phyloP scores from a whole-genome alignment of 2,329 filamentous ascomycete genomes.

The Trichoderma guizhouense region DNA sequence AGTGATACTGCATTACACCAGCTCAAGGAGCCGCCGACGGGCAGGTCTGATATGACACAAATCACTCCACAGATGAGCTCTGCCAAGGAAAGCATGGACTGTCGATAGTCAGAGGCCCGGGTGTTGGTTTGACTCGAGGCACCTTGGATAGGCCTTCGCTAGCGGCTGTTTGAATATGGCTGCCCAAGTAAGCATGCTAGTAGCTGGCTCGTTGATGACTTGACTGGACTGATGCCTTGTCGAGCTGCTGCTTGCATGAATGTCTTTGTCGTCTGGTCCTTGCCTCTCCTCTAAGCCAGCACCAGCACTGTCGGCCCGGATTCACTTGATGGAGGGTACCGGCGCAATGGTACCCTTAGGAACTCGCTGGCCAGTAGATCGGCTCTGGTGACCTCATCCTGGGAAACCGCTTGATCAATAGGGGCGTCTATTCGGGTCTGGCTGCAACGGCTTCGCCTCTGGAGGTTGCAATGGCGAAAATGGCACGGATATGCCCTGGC shows the following conservation, averaged over 20 bases:
- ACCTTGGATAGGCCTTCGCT: background rate
- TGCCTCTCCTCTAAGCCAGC: background rate
- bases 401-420: background rate
- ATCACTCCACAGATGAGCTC: slow-evolving; percentile 7
- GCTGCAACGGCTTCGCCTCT: background rate
- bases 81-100: background rate
- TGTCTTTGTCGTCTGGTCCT: background rate
- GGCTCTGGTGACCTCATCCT: slow-evolving; percentile 15
- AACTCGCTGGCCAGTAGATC: background rate
- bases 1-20: background rate
- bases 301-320: background rate
- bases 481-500: background rate
- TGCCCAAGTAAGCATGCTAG: background rate
- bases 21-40: background rate
- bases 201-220: background rate
- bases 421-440: background rate
- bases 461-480: background rate
- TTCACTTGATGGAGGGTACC: slow-evolving; percentile 14
- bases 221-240: background rate
- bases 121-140: background rate
- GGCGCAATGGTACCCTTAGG: slow-evolving; percentile 12
- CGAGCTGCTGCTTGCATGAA: background rate
- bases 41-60: background rate
- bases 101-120: background rate
- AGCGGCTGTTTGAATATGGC: background rate